Conservation (phyloP, 225 moss, liverwort and hornwort species). For the Pseudoscleropodium purum region DNA sequence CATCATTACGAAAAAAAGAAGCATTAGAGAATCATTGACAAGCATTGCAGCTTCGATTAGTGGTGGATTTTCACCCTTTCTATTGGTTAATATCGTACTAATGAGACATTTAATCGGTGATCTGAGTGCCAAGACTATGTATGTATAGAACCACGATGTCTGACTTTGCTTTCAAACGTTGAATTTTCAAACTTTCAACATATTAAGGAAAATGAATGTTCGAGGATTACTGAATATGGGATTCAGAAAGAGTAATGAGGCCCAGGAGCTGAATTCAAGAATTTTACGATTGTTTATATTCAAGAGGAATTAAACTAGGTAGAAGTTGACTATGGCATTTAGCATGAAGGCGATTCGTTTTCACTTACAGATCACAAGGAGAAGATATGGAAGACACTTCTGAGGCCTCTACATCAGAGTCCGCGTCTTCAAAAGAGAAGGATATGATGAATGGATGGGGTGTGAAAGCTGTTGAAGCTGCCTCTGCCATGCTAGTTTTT, state of each 20-base stretch:
- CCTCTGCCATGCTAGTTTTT: constrained; percentile 27
- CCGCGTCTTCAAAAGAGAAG: not conserved
- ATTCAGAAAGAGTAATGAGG: not conserved
- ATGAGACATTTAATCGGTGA: not conserved
- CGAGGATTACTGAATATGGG: not conserved
- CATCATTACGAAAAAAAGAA: not conserved
- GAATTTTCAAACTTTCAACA: not conserved
- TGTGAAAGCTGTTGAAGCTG: constrained; percentile 23
- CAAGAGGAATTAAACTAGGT: not conserved
- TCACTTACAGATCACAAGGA: constrained; percentile 18
- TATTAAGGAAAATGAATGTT: not conserved
- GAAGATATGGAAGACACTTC: not conserved
- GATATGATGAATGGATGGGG: constrained; percentile 33
- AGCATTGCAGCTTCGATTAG: not conserved
- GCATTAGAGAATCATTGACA: not conserved
- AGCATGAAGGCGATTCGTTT: not conserved
- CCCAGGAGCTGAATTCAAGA: not conserved
- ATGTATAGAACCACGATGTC: not conserved
- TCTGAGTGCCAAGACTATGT: not conserved
- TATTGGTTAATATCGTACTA: not conserved
- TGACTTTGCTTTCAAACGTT: not conserved
- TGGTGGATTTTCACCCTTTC: not conserved
- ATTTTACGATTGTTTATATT: not conserved
- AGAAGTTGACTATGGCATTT: not conserved
- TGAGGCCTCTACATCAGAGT: constrained; percentile 23